Conservation (phyloP, 2,329 filamentous ascomycete species). For the Penicillium digitatum region DNA sequence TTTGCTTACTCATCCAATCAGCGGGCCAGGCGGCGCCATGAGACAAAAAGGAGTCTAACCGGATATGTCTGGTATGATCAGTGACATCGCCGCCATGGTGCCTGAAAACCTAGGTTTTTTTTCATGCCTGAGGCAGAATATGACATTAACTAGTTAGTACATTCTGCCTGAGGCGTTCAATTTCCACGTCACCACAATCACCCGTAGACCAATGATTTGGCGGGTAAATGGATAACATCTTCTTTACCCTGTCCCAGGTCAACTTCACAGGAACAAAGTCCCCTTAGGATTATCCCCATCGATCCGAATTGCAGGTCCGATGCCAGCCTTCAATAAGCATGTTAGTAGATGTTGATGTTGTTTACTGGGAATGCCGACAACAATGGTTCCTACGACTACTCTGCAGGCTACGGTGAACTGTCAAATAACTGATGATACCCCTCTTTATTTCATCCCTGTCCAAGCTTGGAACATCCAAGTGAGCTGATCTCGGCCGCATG, state of each 20-base stretch:
- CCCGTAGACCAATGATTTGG: neutral
- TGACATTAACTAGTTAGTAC: neutral
- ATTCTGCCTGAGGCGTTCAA: neutral
- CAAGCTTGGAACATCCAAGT: too few species aligned
- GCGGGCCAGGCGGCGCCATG: constrained; percentile 2
- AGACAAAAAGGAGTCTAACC: constrained; percentile 1
- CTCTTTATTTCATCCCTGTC: neutral
- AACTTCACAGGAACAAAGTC: neutral
- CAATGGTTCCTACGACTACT: neutral
- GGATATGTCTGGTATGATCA: neutral
- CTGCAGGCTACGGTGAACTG: too few species aligned
- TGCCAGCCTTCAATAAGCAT: neutral
- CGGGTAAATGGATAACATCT: constrained; percentile 7
- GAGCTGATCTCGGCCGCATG: constrained; percentile 17
- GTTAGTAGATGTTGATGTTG: neutral
- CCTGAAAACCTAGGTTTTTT: neutral
- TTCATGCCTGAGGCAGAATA: neutral
- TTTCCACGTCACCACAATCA: neutral
- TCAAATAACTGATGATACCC: neutral
- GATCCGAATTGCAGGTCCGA: neutral
- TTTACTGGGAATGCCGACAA: neutral
- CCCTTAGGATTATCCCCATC: neutral
- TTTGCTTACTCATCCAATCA: constrained; percentile 10
- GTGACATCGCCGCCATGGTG: neutral
- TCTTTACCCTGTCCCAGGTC: neutral